Percentiles rank a stretch among this genome's conserved stretches.
phyloP scores from a whole-genome alignment of 176 grass and related monocot species.

The Tuctoria greenei region DNA sequence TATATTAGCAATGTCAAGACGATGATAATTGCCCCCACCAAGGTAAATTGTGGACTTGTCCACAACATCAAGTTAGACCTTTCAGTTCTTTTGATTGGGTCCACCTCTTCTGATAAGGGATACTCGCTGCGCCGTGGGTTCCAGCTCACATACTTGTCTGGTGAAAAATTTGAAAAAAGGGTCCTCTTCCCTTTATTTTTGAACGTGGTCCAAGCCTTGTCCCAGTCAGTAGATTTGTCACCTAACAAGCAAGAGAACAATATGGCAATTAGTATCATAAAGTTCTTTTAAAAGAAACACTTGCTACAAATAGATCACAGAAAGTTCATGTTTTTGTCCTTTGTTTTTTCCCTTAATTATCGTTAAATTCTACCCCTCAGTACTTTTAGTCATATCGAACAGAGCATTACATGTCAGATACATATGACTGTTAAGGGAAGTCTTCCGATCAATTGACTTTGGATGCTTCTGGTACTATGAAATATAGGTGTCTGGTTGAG shows the following conservation, averaged over 20 bases:
- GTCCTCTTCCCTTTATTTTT: constrained; percentile 78
- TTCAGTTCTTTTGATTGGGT: constrained; percentile 93
- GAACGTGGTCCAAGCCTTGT: constrained; percentile 83
- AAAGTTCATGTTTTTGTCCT: background rate
- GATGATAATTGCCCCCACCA: constrained; percentile 73
- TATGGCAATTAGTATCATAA: background rate
- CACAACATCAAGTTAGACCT: constrained; percentile 78
- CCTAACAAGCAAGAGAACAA: constrained; percentile 39
- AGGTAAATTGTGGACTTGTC: constrained; percentile 90
- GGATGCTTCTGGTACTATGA: background rate
- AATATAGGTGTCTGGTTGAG: background rate
- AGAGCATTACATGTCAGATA: background rate
- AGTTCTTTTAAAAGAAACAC: background rate
- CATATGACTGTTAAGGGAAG: background rate
- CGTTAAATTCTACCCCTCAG: background rate
- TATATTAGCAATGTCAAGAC: constrained; percentile 76
- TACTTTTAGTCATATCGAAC: background rate
- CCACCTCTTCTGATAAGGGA: constrained; percentile 85
- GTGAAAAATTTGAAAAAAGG: constrained; percentile 71
- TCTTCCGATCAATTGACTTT: background rate
- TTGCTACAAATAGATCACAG: background rate
- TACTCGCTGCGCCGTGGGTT: constrained; percentile 70
- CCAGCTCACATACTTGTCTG: constrained; percentile 88
- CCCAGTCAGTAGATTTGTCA: constrained; percentile 82
- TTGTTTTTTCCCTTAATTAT: background rate